Evolutionary conservation across 2,329 filamentous ascomycete species (phyloP).

Genomic region (Calonectria pauciramosa): DNA sequence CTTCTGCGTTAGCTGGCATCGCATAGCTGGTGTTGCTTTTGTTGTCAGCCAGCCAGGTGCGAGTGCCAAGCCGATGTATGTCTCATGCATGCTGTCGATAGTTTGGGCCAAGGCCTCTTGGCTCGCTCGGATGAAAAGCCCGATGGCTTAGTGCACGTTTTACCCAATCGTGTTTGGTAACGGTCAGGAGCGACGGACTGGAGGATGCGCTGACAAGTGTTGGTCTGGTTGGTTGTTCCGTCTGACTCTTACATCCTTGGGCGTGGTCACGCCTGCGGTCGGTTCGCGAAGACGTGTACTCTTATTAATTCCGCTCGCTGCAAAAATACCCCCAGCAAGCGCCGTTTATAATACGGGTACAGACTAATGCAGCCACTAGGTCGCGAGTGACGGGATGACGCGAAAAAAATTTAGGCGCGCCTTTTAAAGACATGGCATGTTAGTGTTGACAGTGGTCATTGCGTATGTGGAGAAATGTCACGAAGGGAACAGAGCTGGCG

Average conservation of each 20-base stretch:
- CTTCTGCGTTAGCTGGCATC: neutral
- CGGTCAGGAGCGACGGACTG: neutral
- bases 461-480: neutral
- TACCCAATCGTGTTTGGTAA: neutral
- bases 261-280: neutral
- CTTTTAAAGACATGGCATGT: conserved; percentile 8
- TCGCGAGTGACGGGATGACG: neutral
- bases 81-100: neutral
- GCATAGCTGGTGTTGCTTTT: neutral
- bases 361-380: conserved; percentile 1
- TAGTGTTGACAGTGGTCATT: neutral
- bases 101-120: conserved; percentile 2
- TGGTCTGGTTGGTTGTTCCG: neutral
- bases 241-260: neutral
- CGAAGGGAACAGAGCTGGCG: neutral
- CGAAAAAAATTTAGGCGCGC: neutral
- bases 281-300: neutral
- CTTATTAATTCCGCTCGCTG: neutral
- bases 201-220: neutral
- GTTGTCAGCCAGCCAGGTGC: neutral
- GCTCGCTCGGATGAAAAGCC: neutral
- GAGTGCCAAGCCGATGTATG: neutral
- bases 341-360: neutral
- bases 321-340: neutral
- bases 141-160: neutral